A percentile compares a stretch with the other conserved stretches of the same genome.
Conservation (phyloP, 1,284 basidiomycete species). For the Vanrija humicola region DNA sequence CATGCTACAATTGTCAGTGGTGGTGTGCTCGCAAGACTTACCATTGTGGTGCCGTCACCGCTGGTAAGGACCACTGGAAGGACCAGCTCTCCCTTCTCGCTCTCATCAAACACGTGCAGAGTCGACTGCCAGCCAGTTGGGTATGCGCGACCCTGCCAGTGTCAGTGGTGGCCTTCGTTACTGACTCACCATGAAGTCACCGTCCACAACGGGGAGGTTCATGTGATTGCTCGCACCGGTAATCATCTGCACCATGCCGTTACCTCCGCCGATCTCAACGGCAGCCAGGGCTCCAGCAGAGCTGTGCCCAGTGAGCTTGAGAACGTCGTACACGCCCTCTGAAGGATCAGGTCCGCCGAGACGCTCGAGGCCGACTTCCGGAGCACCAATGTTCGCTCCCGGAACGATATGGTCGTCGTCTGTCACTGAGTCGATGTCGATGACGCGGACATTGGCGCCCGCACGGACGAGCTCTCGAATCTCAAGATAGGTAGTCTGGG, state of each 20-base stretch:
- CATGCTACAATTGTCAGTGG: conserved; percentile 7
- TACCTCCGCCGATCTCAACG: conserved; percentile 55
- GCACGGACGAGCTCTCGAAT: conserved; percentile 29
- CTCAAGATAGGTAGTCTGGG: conserved; percentile 22
- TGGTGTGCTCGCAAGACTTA: not conserved
- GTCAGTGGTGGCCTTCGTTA: not conserved
- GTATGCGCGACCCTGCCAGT: conserved; percentile 17
- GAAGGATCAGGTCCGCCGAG: conserved; percentile 20
- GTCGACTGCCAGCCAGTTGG: conserved; percentile 33
- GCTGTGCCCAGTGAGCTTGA: conserved; percentile 16
- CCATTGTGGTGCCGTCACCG: conserved; percentile 22
- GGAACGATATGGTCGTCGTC: conserved; percentile 20
- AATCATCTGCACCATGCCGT: conserved; percentile 57
- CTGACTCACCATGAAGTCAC: conserved; percentile 46
- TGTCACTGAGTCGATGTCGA: conserved; percentile 25
- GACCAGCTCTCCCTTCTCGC: conserved; percentile 17
- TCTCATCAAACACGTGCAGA: conserved; percentile 28
- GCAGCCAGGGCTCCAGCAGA: conserved; percentile 21
- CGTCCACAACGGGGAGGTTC: conserved; percentile 51
- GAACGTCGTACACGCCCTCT: conserved; percentile 4
- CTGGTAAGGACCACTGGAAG: conserved; percentile 26
- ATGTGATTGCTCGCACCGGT: conserved; percentile 43
- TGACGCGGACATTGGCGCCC: conserved; percentile 26
- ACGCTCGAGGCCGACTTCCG: conserved; percentile 48
- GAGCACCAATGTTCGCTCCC: conserved; percentile 54